Percentiles rank a stretch among this genome's conserved stretches.
phyloP scores from a whole-genome alignment of 495 filamentous ascomycete species.

The Aspergillus baeticus region DNA sequence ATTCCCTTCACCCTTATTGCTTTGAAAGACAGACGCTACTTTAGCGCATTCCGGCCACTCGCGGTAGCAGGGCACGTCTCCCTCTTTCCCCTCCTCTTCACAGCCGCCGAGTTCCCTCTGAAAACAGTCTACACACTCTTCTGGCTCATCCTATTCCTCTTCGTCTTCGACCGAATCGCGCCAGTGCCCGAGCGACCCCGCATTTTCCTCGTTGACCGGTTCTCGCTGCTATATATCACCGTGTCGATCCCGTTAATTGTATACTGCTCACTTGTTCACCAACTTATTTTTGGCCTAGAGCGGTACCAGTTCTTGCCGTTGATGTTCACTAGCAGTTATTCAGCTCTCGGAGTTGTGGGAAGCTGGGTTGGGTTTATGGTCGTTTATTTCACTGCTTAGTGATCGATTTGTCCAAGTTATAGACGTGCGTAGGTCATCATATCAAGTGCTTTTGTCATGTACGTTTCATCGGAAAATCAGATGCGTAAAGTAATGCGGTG shows the following conservation, averaged over 20 bases:
- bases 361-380: constrained; percentile 97
- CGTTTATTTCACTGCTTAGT: constrained; percentile 77
- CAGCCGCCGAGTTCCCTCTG: constrained; percentile 84
- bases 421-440: too few relatives aligned
- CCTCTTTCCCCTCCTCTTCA: constrained; percentile 91
- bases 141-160: constrained; percentile 84
- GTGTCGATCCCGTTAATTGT: constrained; percentile 84
- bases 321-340: constrained; percentile 97
- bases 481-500: too few relatives aligned
- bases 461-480: too few relatives aligned
- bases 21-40: constrained; percentile 85
- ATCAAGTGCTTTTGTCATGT: too few relatives aligned
- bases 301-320: constrained; percentile 87
- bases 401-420: background rate
- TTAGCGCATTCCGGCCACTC: constrained; percentile 87
- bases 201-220: constrained; percentile 85
- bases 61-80: constrained; percentile 94
- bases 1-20: constrained; percentile 95
- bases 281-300: constrained; percentile 71
- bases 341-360: constrained; percentile 88
- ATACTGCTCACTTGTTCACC: constrained; percentile 84
- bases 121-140: constrained; percentile 92
- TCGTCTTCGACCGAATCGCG: constrained; percentile 83
- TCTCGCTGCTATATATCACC: constrained; percentile 83
- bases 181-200: constrained; percentile 71